Percentiles rank a stretch among this genome's conserved stretches.
These are phyloP conservation scores for Candida tropicalis DNA, from an alignment of 1,139 yeast genomes.

Conservation along the genomic window DNA sequence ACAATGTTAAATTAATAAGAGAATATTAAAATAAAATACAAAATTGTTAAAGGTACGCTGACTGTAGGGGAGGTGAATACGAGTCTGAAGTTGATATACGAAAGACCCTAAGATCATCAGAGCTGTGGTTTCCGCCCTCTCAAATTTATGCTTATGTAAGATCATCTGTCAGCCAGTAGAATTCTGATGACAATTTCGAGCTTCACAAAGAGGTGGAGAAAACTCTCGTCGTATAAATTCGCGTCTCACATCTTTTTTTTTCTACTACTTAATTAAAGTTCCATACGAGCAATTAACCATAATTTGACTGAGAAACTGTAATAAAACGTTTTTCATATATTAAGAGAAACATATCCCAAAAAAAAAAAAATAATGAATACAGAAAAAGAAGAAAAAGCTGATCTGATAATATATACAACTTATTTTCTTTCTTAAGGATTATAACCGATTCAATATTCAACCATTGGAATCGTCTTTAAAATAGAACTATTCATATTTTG, in stretches of 20 bases:
- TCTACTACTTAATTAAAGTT: neutral
- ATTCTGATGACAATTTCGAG: neutral
- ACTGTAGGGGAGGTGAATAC: no score
- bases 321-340: no score
- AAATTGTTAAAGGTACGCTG: no score
- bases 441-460: slow-evolving; percentile 2
- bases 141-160: no score
- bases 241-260: neutral
- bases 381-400: neutral
- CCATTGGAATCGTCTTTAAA: neutral
- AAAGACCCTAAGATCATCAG: neutral
- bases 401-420: neutral
- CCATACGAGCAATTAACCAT: neutral
- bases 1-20: no score
- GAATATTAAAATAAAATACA: neutral
- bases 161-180: no score
- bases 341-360: neutral
- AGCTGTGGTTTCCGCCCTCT: no score
- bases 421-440: neutral
- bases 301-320: no score
- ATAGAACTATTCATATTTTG: neutral
- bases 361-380: neutral
- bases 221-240: neutral
- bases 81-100: neutral
- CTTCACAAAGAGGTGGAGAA: neutral